These are phyloP conservation scores for Phytophthora hybrid DNA, from an alignment of 352 stramenopile species.

Conservation along the genomic window DNA sequence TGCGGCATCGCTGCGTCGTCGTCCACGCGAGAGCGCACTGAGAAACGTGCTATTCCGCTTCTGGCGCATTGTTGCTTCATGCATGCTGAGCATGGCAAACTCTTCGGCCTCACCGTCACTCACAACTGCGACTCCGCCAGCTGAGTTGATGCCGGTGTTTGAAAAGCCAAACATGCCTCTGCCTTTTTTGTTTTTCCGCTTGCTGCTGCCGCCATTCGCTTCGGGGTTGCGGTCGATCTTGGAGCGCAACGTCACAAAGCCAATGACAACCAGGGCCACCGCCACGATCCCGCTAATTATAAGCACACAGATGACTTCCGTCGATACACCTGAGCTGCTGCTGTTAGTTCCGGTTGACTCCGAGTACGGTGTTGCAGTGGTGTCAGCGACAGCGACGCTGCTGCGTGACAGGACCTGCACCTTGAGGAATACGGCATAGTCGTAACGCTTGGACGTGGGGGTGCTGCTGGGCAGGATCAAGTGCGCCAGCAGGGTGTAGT, in stretches of 20 bases:
- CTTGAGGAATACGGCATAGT: conserved; percentile 74
- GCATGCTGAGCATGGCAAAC: conserved; percentile 84
- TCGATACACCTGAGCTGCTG: conserved; percentile 57
- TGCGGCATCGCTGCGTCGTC: conserved; percentile 29
- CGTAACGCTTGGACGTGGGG: conserved; percentile 54
- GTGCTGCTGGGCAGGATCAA: conserved; percentile 63
- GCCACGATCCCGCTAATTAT: conserved; percentile 79
- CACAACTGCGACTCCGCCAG: conserved; percentile 32
- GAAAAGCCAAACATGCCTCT: conserved; percentile 48
- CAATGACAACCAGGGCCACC: conserved; percentile 67
- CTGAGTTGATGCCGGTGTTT: conserved; percentile 36
- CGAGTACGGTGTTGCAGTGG: conserved; percentile 47
- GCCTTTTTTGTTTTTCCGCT: conserved; percentile 30
- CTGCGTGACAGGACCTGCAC: conserved; percentile 43
- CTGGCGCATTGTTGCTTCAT: conserved; percentile 67
- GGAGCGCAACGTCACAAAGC: conserved; percentile 69
- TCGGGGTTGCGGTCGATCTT: conserved; percentile 45
- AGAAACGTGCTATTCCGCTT: conserved; percentile 63
- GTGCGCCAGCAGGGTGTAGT: conserved; percentile 68
- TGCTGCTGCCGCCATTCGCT: conserved; percentile 26
- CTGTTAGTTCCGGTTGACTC: conserved; percentile 30
- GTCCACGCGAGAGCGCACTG: conserved; percentile 43
- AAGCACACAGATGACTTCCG: conserved; percentile 66
- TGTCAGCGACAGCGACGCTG: conserved; percentile 36
- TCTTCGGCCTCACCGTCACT: conserved; percentile 64